phyloP scores from a whole-genome alignment of 2,329 filamentous ascomycete genomes.

The Lecanicillium sp. region DNA sequence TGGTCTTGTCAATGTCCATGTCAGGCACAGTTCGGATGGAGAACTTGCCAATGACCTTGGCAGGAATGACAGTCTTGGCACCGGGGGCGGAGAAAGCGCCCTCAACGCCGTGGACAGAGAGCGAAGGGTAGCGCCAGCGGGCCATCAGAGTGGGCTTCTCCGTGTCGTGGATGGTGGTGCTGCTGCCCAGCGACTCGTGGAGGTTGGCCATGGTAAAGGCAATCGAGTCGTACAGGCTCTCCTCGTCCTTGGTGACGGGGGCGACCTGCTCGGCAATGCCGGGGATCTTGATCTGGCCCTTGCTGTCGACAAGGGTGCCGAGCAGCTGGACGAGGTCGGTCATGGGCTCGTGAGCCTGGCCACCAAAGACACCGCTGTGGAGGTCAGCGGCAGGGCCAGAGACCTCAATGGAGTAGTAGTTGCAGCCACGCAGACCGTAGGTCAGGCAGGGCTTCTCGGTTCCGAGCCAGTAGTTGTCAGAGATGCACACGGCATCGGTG shows the following conservation, averaged over 20 bases:
- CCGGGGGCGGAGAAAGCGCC: constrained; percentile 89
- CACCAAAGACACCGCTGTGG: constrained; percentile 95
- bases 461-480: constrained; percentile 99
- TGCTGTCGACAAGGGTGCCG: constrained; percentile 74
- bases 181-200: constrained; percentile 82
- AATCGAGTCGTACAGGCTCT: constrained; percentile 79
- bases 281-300: constrained; percentile 91
- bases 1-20: constrained; percentile 91
- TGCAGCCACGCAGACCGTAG: constrained; percentile 93
- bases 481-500: constrained; percentile 93
- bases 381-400: constrained; percentile 88
- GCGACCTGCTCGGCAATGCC: constrained; percentile 92
- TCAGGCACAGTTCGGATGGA: constrained; percentile 94
- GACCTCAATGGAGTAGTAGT: constrained; percentile 92
- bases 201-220: constrained; percentile 95
- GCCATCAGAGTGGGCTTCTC: constrained; percentile 94
- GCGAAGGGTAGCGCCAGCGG: constrained; percentile 88
- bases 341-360: constrained; percentile 96
- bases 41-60: constrained; percentile 97
- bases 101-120: constrained; percentile 91
- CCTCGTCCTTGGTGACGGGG: constrained; percentile 78
- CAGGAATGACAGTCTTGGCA: constrained; percentile 96
- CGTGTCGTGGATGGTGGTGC: constrained; percentile 77
- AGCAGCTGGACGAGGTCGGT: constrained; percentile 84
- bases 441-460: constrained; percentile 98